Conservation (phyloP, 441 rosid genomes). For the Pelargonium cotyledonis region DNA sequence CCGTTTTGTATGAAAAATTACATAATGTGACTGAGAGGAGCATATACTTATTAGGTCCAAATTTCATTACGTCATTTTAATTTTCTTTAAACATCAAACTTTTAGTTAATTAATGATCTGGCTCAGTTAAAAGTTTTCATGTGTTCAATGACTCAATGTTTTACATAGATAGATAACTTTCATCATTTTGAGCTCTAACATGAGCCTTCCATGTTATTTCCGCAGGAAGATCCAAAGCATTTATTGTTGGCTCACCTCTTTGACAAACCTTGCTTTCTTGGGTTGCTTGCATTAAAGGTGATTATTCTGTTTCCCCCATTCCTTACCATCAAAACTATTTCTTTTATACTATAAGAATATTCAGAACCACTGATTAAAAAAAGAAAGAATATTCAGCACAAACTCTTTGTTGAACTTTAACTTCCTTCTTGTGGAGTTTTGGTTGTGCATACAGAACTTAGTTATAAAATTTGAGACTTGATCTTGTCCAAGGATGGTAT, state of each 20-base stretch:
- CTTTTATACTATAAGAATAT: background rate
- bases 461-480: too few species aligned
- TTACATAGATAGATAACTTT: background rate
- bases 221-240: constrained; percentile 77
- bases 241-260: constrained; percentile 82
- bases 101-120: too few species aligned
- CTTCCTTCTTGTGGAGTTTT: background rate
- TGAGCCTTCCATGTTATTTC: constrained; percentile 13
- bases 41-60: too few species aligned
- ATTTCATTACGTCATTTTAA: too few species aligned
- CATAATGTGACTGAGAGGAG: too few species aligned
- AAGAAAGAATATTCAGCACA: too few species aligned
- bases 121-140: too few species aligned
- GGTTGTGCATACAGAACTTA: too few species aligned
- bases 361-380: background rate
- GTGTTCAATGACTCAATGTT: too few species aligned
- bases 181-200: constrained; percentile 15
- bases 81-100: too few species aligned
- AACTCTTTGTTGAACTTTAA: background rate
- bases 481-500: too few species aligned
- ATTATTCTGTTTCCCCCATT: constrained; percentile 9
- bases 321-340: background rate
- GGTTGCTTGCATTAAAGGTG: constrained; percentile 74
- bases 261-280: constrained; percentile 98
- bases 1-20: too few species aligned